A percentile compares a stretch with the other conserved stretches of the same genome.
Conservation (phyloP, 768 basidiomycete genomes). For the Lyophyllum shimeji region DNA sequence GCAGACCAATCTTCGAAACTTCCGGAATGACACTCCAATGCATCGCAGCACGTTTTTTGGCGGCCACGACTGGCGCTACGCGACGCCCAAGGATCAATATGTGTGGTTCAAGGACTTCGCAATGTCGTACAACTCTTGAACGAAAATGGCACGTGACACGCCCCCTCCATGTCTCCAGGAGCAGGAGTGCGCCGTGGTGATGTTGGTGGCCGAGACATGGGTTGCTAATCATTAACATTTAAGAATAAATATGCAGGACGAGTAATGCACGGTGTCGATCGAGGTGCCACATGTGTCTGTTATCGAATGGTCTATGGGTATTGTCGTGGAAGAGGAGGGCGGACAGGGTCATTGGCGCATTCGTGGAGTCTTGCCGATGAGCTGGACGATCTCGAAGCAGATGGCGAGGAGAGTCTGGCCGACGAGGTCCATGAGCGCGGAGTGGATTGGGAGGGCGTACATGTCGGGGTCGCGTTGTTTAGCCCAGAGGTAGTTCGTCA, state of each 20-base stretch:
- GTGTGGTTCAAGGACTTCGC: slow-evolving; percentile 74
- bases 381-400: slow-evolving; percentile 68
- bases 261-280: neutral
- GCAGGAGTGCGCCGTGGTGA: neutral
- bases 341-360: neutral
- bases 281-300: too few relatives aligned
- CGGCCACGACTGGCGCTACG: slow-evolving; percentile 64
- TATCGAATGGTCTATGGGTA: neutral
- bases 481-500: slow-evolving; percentile 81
- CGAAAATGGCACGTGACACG: neutral
- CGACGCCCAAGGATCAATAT: slow-evolving; percentile 73
- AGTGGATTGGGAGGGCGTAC: slow-evolving; percentile 92
- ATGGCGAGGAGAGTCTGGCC: slow-evolving; percentile 79
- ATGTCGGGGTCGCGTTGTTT: slow-evolving; percentile 82
- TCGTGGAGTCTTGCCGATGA: slow-evolving; percentile 19
- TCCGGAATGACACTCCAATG: neutral
- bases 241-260: neutral
- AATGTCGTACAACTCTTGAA: slow-evolving; percentile 37
- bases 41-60: slow-evolving; percentile 70
- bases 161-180: neutral
- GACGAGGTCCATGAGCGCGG: slow-evolving; percentile 82
- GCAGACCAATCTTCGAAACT: neutral
- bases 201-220: neutral
- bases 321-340: neutral
- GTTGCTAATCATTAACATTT: neutral